Base-by-base conservation (phyloP, 768 basidiomycete genomes). In the Calocera cornea region DNA sequence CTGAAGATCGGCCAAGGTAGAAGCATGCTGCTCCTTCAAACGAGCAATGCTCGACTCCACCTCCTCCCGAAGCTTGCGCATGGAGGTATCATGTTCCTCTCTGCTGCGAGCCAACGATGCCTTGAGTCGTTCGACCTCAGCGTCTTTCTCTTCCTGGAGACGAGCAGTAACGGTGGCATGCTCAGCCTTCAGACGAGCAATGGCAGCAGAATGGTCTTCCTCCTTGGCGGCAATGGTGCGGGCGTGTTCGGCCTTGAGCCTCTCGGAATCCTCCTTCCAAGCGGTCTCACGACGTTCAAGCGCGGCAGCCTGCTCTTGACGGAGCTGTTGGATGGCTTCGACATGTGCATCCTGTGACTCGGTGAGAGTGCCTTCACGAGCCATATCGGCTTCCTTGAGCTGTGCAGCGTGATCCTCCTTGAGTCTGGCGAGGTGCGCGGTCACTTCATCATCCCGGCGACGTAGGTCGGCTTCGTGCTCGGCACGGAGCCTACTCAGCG, bases 371-470 rank as follows among this genome's bases (percentile, higher is more conserved):
- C 89, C 90, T 70, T 91, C 84, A 27, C 84, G 84, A 29, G 88
- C 80, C 68, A 90, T 87, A 75, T 94, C 89, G 0, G 83, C 80
- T 80, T 89, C 84, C 63, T 87, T 83, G 38, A 92, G 77, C 72
- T 86, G 86, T 36, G 83, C 83, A 36, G 84, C 83, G 73, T 94
- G 92, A 71, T 93, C 90, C 71, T 87, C 86, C 66, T 83, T 84
- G 70, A 92, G 76, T 50, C 89, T 83, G 65, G 88, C 86, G n/a
- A 92, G 78, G 12, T 79, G 80, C 3, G 83, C 84, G 41, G 84
- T 79, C 22, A 82, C 78, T 67, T 92, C 87, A 2, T 80, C 80
- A 1, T 83, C 79, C 67, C 87, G 83, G 71, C 80, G 83, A 69
- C 83, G 83, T 68, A 92, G 78, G 29, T 83, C 80, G 69, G 86